Base-by-base conservation (phyloP, 176 grass and related monocot species). In the Hordeum marinum region DNA sequence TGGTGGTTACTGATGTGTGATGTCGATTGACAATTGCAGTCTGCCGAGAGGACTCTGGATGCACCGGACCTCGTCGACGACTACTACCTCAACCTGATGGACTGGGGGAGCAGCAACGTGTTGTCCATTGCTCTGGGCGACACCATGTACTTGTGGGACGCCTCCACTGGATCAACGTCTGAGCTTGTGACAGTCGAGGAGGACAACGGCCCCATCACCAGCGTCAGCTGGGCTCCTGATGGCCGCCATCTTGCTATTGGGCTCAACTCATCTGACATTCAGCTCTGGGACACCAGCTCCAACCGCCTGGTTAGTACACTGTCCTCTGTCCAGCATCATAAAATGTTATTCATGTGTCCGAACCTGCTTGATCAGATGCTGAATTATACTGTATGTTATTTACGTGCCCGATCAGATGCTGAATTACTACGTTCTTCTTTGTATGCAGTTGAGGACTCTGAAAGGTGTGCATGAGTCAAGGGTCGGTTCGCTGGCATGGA, bases 21-120 rank as follows among this genome's bases (percentile, higher is more conserved):
- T 61, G 82, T 6, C 36, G 37, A 45, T 82, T 77, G 34, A 64
- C 55, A 20, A 20, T 11, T 58, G 60, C 80, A 92, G 88, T 94
- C 92, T 68, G 87, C 92, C 4, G 92, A 91, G 84, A 91, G 84
- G 84, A 94, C 81, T n/a, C 85, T 91, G n/a, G 89, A 94, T 63
- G 89, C 87, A 31, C 92, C 89, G 1, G 92, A 91, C 7, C 89
- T 94, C 29, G 84, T 94, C 6, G 89, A 94, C n/a, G 89, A 94
- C 78, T 94, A 94, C 84, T 89, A 94, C 61, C 81, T 94, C 64
- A 94, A 94, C 82, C 81, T 94, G 7, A 82, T 94, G 1, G 92
- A 94, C 61, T 94, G 92, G 92, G 92, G 92, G 58, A 89, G 84
- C 77, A 89, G 39, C 77, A 94, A 94, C 29, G 77, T 94, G 57